Evolutionary conservation across 139 green algal genomes (phyloP), one percentile per base, ranked within the genome.

Genomic region (Chlorella sp.): DNA sequence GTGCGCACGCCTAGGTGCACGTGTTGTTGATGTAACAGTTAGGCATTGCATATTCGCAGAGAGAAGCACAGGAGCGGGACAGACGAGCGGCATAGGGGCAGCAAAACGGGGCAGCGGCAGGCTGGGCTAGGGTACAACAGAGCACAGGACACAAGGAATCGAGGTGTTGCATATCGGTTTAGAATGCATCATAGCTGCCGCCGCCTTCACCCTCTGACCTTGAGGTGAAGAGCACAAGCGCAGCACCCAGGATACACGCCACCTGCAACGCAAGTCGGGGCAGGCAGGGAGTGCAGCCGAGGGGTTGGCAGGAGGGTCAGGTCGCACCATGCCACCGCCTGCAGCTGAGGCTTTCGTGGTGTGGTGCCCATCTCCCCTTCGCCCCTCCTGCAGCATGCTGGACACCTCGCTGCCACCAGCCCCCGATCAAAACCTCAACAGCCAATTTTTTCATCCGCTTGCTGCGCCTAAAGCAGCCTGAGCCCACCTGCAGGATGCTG

Each of bases 141-240:
- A 60, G 51, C 51, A 60, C 51, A 60, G 51, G 46, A 16, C 22
- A 60, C 51, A 60, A 16, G 51, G 51, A 17, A 11, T 7, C 24
- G 51, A 60, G 51, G 22, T 11, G 46, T 11, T 60, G 51, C 51
- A 60, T 60, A 60, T 24, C 51, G 24, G 11, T 38, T 86, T 67
- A 91, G 58, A 89, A 93, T 14, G 77, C 76, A 22, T 81, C 83
- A 38, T 90, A 90, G 40, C 65, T 80, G 80, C 76, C 79, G 30
- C 74, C 72, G 28, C 73, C 51, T 28, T 93, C 89, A 9, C 73
- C 81, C 34, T 91, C 88, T 38, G 91, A 95, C 13, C 94, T 54
- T 1, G 89, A 92, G 6, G 96, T 82, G 84, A 96, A 96, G 68
- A 97, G 95, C 24, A 96, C 54, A 34, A 97, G 82, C 0, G 91